Conservation (phyloP, 2,329 filamentous ascomycete genomes). For the Biscogniauxia sp. region DNA sequence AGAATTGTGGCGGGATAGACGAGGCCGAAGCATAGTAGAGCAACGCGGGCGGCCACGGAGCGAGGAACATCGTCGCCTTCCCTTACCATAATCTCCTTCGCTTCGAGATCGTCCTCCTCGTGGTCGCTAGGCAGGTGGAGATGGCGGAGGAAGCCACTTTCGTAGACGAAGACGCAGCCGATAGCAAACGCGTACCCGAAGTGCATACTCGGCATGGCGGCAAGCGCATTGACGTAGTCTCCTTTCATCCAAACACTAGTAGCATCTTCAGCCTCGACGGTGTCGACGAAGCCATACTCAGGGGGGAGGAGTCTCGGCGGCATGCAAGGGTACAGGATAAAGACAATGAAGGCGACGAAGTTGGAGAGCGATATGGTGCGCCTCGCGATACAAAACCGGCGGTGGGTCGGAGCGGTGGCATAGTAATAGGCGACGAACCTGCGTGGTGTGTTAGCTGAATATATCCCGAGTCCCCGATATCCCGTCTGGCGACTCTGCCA, state of each 20-base stretch:
- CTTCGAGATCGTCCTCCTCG: constrained; percentile 15
- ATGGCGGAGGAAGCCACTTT: constrained; percentile 47
- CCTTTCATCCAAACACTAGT: constrained; percentile 53
- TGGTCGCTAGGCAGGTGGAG: constrained; percentile 18
- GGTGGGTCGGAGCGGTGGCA: constrained; percentile 38
- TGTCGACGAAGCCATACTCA: constrained; percentile 46
- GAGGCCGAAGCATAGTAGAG: constrained; percentile 38
- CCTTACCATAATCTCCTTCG: constrained; percentile 14
- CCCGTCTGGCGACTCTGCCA: not conserved
- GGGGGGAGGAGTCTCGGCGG: constrained; percentile 47
- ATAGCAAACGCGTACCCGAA: constrained; percentile 56
- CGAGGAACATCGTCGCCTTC: constrained; percentile 22
- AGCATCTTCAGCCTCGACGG: constrained; percentile 38
- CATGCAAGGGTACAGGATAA: constrained; percentile 46
- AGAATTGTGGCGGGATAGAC: constrained; percentile 54
- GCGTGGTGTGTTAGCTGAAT: not conserved
- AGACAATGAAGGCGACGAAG: constrained; percentile 45
- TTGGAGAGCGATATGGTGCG: constrained; percentile 49
- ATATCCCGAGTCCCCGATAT: not conserved
- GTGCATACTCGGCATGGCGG: constrained; percentile 57
- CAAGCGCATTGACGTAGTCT: constrained; percentile 56
- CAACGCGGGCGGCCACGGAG: constrained; percentile 14
- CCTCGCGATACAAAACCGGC: constrained; percentile 36
- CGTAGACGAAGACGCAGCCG: constrained; percentile 51
- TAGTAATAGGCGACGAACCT: constrained; percentile 47